Evolutionary conservation across 129 eudicot genomes (phyloP), one percentile per base, ranked within the genome.

Genomic region (Lactuca saligna): DNA sequence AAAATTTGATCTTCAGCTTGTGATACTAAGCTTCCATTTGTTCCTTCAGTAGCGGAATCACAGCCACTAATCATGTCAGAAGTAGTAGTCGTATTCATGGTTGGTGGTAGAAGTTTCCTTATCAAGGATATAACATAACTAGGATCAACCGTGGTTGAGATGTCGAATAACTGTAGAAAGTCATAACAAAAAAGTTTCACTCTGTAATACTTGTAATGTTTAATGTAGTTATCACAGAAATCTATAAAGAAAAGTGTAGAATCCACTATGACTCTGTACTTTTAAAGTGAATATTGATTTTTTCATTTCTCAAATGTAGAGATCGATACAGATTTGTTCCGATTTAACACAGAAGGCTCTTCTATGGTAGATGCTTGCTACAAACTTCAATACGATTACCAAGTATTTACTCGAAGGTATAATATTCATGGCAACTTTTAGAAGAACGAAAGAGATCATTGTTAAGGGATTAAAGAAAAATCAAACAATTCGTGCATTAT

Each of bases 101-200:
- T 73, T 8, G 83, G 77, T 7, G 96, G 98, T 39, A 93, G 66
- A 73, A 94, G 97, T 65, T 84, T 89, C 85, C 99, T 74, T 66
- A 94, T 87, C 83, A 89, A 73, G 34, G 99, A 89, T 78, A 94
- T 94, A 12, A 94, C 71, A 71, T 94, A 83, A 74, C 95, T 80
- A 57, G 97, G 97, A 82, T 94, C 99, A 41, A 94, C 95, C 16
- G 99, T 85, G 1, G 99, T 94, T 59, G 88, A 76, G 58, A 94
- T 72, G 68, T 94, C 97, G 81, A 94, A 94, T 62, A 80, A 67
- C 99, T 93, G 85, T 75, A 59, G 4, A 31, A 69, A 39, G 9
- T 39, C 53, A 83, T 72, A 79, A 63, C 20, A 35, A 46, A 44
- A 49, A 6, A 7, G 7, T 5, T 39, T 39, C 44, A 39, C 1